Conservation (phyloP, 2,329 filamentous ascomycete genomes). For the Monosporascus cannonballus region DNA sequence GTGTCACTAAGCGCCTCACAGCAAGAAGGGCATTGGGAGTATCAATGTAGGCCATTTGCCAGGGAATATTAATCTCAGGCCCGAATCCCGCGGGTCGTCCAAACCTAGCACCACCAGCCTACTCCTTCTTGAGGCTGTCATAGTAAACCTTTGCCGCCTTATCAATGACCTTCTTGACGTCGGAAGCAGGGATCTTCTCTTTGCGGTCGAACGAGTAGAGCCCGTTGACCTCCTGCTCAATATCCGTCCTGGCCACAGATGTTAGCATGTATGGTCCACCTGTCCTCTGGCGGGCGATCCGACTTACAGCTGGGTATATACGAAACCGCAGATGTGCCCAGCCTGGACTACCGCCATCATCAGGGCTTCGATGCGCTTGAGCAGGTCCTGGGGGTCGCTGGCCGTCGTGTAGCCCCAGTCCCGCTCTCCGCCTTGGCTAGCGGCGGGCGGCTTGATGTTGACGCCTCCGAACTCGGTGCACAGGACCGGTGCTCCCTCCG, state of each 20-base stretch:
- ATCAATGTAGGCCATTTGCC: background rate
- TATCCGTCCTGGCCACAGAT: conserved; percentile 38
- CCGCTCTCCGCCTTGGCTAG: conserved; percentile 32
- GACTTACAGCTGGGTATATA: conserved; percentile 60
- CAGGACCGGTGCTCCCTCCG: conserved; percentile 51
- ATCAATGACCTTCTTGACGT: conserved; percentile 53
- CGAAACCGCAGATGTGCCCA: conserved; percentile 55
- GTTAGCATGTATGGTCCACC: conserved; percentile 2
- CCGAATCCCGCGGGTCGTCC: background rate
- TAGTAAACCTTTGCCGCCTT: conserved; percentile 43
- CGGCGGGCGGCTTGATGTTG: conserved; percentile 51
- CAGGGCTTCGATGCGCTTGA: conserved; percentile 52
- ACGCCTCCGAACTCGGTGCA: conserved; percentile 65
- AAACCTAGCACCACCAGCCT: background rate
- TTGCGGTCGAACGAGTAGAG: conserved; percentile 57
- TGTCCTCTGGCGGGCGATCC: background rate
- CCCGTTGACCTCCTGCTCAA: conserved; percentile 65
- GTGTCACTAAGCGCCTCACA: too few species aligned
- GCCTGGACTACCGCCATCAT: conserved; percentile 51
- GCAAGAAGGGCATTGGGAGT: too few species aligned
- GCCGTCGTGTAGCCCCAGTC: conserved; percentile 68
- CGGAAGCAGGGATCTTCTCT: conserved; percentile 51
- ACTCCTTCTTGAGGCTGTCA: conserved; percentile 15
- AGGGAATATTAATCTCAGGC: background rate
- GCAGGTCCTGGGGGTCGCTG: conserved; percentile 50